Evolutionary conservation across 2,329 filamentous ascomycete species (phyloP), one percentile per base, ranked within the genome.

Genomic region (Nannizziopsis barbatae): DNA sequence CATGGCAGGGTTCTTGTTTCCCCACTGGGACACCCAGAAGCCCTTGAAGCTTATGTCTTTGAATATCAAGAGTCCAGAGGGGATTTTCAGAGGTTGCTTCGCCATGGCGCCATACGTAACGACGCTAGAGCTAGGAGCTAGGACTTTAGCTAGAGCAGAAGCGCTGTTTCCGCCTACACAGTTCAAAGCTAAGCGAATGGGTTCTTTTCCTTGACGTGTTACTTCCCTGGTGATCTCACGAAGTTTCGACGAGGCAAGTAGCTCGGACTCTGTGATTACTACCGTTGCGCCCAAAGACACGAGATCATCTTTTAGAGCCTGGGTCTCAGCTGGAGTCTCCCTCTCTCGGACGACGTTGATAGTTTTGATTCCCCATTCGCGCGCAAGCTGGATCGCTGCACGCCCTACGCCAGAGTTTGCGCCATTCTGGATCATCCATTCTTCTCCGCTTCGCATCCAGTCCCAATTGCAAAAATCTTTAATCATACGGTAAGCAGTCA

Each of bases 41-140:
- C 92, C 93, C 53, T 86, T 77, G 61, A 95, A 94, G 45, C 79
- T 75, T 45, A 96, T 75, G 58, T 96, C 81, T 66, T 90, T 92
- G 72, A 98, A 98, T 58, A 98, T 98, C 51, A 96, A 72, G 56
- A 93, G 72, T 0, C 84, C 85, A 0, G 89, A 84, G 0, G 90
- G 87, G 52, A 96, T 68, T 5, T 76, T 74, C 20, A 95, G 76
- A 0, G 90, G 89, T 70, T 94, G 83, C 63, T 84, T 85, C 31
- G 85, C 81, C 92, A 98, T 98, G 44, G 86, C 90, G 20, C 92
- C 92, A 62, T 98, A 98, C 3, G 90, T 95, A 18, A 98, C 87
- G 65, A 96, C 73, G 49, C 83, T 81, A 1, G 78, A 84, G 17
- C 79, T 77, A 0, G 79, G 70, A 4, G 76, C 74, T 2, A 98